A percentile compares a stretch with the other conserved stretches of the same genome.
These are phyloP conservation scores for Besnoitia besnoiti DNA, from an alignment of 169 alveolate species.

Conservation along the genomic window DNA sequence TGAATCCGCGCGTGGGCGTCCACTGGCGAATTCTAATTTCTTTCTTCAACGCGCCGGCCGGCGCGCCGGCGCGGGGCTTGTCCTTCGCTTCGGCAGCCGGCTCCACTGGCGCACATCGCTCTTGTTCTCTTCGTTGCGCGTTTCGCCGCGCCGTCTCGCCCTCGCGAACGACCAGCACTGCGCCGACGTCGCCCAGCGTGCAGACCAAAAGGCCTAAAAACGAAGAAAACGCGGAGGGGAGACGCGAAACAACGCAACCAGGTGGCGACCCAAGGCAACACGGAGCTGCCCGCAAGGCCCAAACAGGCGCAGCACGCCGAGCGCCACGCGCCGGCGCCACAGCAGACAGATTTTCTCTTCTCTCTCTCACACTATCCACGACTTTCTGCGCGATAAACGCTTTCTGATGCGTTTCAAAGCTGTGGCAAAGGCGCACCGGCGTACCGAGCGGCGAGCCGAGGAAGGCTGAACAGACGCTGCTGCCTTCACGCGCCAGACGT, in stretches of 20 bases:
- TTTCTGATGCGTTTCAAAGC: no score
- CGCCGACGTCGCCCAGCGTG: conserved; percentile 6
- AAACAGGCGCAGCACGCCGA: no score
- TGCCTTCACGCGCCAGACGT: not conserved
- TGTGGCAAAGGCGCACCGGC: no score
- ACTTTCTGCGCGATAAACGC: no score
- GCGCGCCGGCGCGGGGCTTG: not conserved
- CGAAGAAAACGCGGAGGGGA: not conserved
- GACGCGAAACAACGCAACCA: not conserved
- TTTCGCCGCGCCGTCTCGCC: not conserved
- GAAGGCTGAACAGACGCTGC: not conserved
- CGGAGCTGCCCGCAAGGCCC: no score
- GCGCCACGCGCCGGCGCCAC: no score
- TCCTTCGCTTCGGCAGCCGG: no score
- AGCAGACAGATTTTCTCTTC: no score
- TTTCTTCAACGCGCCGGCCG: not conserved
- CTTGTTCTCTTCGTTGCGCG: not conserved
- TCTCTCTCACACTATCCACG: no score
- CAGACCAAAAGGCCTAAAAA: not conserved
- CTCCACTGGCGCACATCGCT: no score
- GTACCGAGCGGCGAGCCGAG: not conserved
- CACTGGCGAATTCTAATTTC: not conserved
- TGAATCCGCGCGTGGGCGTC: not conserved
- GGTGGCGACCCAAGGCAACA: no score
- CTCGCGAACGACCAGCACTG: conserved; percentile 11